These are phyloP conservation scores for Alternaria sp. DNA, from an alignment of 2,329 filamentous ascomycete species.

Conservation along the genomic window DNA sequence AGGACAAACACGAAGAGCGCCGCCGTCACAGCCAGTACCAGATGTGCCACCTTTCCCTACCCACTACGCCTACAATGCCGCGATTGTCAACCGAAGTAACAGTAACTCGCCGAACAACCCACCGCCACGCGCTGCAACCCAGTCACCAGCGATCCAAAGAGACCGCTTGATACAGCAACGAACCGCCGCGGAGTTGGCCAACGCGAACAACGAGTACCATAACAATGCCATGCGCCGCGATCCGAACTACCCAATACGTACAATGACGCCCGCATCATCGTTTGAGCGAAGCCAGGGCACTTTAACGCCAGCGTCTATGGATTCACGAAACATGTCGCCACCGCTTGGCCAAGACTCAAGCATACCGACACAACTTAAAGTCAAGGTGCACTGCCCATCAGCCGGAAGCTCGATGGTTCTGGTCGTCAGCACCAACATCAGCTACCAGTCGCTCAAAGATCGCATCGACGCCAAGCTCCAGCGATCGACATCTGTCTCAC, in stretches of 20 bases:
- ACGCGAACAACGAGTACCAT: constrained; percentile 50
- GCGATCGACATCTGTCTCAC: constrained; percentile 82
- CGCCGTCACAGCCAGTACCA: constrained; percentile 46
- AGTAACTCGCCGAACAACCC: constrained; percentile 79
- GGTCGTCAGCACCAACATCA: constrained; percentile 95
- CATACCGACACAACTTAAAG: constrained; percentile 82
- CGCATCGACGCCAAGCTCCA: constrained; percentile 95
- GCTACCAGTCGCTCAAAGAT: constrained; percentile 90
- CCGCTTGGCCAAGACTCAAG: constrained; percentile 35
- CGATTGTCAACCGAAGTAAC: constrained; percentile 76
- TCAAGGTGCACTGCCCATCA: constrained; percentile 81
- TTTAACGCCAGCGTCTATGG: constrained; percentile 46
- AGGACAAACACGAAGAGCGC: constrained; percentile 61
- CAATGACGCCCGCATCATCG: constrained; percentile 49
- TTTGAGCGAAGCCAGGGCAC: constrained; percentile 46
- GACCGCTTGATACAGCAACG: constrained; percentile 58
- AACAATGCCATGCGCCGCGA: constrained; percentile 40
- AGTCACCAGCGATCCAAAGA: constrained; percentile 72
- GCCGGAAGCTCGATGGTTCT: constrained; percentile 91
- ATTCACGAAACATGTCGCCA: constrained; percentile 49
- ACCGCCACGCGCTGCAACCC: constrained; percentile 71
- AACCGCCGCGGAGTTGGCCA: constrained; percentile 41
- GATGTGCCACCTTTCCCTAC: constrained; percentile 61
- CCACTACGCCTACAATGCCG: constrained; percentile 63
- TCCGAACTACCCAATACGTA: constrained; percentile 37